Evolutionary conservation across 2,329 filamentous ascomycete genomes (phyloP).

Genomic region (Uncinocarpus reesii): DNA sequence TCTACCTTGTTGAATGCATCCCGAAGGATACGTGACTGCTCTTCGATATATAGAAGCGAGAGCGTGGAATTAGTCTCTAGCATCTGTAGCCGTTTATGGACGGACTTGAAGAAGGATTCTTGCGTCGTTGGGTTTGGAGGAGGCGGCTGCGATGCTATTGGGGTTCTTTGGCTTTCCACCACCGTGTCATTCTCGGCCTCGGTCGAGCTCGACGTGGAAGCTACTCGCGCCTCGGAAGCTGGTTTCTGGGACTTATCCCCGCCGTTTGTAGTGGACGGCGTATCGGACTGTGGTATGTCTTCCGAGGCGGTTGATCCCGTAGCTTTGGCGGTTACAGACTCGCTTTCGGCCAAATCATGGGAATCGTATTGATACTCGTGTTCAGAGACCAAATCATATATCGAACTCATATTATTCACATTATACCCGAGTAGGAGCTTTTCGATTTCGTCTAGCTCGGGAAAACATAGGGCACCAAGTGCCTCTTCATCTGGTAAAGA

Average conservation of each 20-base stretch:
- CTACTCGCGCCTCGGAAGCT: conserved; percentile 24
- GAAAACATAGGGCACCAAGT: conserved; percentile 11
- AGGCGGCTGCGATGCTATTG: conserved; percentile 34
- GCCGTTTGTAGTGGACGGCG: neutral
- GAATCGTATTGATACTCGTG: neutral
- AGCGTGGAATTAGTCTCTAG: conserved; percentile 88
- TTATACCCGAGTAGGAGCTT: conserved; percentile 12
- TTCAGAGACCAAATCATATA: conserved; percentile 9
- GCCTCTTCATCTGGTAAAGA: conserved; percentile 9
- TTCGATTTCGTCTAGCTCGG: conserved; percentile 14
- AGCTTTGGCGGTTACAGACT: neutral
- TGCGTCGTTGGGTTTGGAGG: conserved; percentile 71
- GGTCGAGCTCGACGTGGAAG: neutral
- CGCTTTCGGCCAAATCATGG: neutral
- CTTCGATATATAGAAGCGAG: conserved; percentile 90
- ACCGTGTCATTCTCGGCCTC: conserved; percentile 9
- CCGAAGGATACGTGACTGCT: conserved; percentile 80
- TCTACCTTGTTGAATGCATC: conserved; percentile 81
- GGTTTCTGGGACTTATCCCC: conserved; percentile 11
- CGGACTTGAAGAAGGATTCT: conserved; percentile 94
- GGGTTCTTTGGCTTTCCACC: conserved; percentile 8
- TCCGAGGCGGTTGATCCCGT: neutral
- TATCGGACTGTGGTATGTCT: neutral
- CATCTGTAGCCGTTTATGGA: conserved; percentile 82
- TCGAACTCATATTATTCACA: conserved; percentile 14